A percentile compares a stretch with the other conserved stretches of the same genome.
Evolutionary conservation across 2,329 filamentous ascomycete genomes (phyloP).

Genomic region (Beauveria sp.): DNA sequence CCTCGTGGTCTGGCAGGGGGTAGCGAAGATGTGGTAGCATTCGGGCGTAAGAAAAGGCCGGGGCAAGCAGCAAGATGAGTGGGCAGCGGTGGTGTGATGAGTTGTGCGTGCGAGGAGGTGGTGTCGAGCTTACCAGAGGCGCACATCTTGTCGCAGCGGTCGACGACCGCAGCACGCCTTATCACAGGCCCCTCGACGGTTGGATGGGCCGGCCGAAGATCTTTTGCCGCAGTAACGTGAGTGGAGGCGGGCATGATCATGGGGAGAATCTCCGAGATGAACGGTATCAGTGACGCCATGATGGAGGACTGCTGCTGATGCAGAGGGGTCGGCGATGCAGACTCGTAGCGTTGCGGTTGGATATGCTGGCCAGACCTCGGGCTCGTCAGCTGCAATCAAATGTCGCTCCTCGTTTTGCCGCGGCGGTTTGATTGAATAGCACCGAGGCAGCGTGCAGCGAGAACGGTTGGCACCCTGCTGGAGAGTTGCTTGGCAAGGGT

Average conservation of each 20-base stretch:
- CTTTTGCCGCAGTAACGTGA: conserved; percentile 44
- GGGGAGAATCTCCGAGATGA: conserved; percentile 50
- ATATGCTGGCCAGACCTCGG: background rate
- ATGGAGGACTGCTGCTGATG: background rate
- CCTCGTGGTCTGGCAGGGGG: conserved; percentile 7
- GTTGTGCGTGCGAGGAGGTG: background rate
- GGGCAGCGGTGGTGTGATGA: background rate
- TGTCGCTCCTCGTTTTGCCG: background rate
- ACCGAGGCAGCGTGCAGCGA: background rate
- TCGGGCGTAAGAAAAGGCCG: background rate
- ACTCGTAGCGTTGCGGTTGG: background rate
- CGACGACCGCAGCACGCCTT: conserved; percentile 49
- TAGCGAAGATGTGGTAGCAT: conserved; percentile 9
- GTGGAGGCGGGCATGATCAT: conserved; percentile 53
- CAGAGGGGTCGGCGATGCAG: background rate
- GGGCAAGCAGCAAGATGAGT: conserved; percentile 4
- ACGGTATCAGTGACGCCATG: conserved; percentile 47
- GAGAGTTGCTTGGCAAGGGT: background rate
- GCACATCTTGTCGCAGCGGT: conserved; percentile 58
- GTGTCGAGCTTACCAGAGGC: conserved; percentile 46
- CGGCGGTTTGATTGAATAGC: background rate
- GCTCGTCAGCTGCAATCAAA: background rate
- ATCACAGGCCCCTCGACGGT: conserved; percentile 25
- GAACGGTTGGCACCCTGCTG: background rate
- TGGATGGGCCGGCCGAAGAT: conserved; percentile 32